phyloP scores from a whole-genome alignment of 2,329 filamentous ascomycete genomes.

The Talaromyces pinophilus region DNA sequence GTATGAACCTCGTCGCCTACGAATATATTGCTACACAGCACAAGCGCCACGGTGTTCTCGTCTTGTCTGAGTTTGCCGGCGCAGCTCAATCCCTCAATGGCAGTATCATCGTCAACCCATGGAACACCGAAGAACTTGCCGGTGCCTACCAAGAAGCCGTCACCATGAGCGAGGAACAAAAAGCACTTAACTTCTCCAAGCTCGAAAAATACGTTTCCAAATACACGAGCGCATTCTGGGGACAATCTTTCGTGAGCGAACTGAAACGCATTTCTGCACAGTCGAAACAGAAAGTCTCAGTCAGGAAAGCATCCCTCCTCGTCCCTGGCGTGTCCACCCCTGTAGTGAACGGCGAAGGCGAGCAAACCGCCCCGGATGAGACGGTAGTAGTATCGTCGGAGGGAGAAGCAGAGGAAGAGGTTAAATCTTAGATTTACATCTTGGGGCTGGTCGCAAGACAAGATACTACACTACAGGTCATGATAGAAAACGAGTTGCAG shows the following conservation, averaged over 20 bases:
- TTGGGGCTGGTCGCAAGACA: neutral
- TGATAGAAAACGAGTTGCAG: constrained; percentile 12
- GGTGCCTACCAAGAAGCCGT: constrained; percentile 91
- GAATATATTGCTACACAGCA: constrained; percentile 93
- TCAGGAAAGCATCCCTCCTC: constrained; percentile 32
- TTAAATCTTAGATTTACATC: constrained; percentile 1
- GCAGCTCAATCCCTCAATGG: constrained; percentile 90
- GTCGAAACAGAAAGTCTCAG: constrained; percentile 40
- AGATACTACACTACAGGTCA: neutral
- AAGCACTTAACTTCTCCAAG: constrained; percentile 80
- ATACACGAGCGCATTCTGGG: constrained; percentile 95
- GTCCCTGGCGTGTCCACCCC: constrained; percentile 23
- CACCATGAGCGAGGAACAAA: constrained; percentile 84
- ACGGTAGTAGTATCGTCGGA: constrained; percentile 20
- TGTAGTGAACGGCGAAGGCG: constrained; percentile 25
- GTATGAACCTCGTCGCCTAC: constrained; percentile 96
- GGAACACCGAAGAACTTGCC: constrained; percentile 95
- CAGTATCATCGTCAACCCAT: constrained; percentile 88
- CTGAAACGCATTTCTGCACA: constrained; percentile 61
- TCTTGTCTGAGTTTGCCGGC: constrained; percentile 90
- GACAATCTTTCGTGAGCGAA: constrained; percentile 84
- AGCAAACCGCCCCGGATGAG: constrained; percentile 15
- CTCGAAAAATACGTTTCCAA: constrained; percentile 91
- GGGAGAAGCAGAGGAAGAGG: neutral
- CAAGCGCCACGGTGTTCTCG: constrained; percentile 84